Conservation (phyloP, 495 filamentous ascomycete genomes). For the Hypoxylon intermedium region DNA sequence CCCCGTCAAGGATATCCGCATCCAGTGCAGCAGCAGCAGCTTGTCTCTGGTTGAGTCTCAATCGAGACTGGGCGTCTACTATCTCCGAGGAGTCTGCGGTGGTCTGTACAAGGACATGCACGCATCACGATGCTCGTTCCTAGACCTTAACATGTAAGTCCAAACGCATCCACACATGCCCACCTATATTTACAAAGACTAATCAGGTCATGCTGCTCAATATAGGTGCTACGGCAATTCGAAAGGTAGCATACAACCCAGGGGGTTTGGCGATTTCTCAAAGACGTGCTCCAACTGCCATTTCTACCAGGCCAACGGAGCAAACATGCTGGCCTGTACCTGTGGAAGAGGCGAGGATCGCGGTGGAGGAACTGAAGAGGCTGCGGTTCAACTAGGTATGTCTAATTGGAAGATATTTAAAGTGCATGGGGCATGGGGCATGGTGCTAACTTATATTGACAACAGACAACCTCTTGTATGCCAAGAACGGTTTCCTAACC, state of each 20-base stretch:
- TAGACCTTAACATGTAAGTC: conserved; percentile 25
- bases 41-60: conserved; percentile 7
- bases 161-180: not conserved
- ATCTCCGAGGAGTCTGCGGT: conserved; percentile 14
- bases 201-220: not conserved
- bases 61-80: conserved; percentile 3
- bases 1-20: conserved; percentile 9
- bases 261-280: conserved; percentile 4
- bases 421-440: not conserved
- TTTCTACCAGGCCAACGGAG: not conserved
- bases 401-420: not conserved
- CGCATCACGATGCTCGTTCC: conserved; percentile 17
- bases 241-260: conserved; percentile 1
- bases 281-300: conserved; percentile 3
- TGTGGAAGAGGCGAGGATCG: not conserved
- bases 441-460: not conserved
- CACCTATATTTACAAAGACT: not conserved
- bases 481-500: conserved; percentile 24
- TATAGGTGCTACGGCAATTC: conserved; percentile 22
- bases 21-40: conserved; percentile 8
- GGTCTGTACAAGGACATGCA: conserved; percentile 2
- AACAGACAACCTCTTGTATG: conserved; percentile 14
- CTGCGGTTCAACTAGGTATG: conserved; percentile 15
- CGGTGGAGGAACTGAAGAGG: conserved; percentile 6
- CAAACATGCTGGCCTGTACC: conserved; percentile 7